Percentiles rank a stretch among this genome's conserved stretches.
phyloP scores from a whole-genome alignment of 768 basidiomycete species.

The Kwoniella pini region DNA sequence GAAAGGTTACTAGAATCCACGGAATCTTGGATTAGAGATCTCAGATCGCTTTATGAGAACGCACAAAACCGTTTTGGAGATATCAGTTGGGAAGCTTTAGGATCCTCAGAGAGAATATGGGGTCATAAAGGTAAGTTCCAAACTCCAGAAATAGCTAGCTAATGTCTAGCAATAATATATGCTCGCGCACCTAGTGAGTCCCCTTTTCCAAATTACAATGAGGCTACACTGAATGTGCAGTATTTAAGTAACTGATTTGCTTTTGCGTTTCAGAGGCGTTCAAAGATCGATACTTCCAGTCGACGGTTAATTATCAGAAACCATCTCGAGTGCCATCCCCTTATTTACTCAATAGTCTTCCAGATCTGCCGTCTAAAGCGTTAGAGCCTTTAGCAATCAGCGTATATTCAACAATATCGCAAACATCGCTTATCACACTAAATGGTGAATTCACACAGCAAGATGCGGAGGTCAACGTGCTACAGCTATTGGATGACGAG shows the following conservation, averaged over 20 bases:
- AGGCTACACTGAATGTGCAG: no score
- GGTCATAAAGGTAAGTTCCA: slow-evolving; percentile 82
- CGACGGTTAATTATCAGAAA: slow-evolving; percentile 59
- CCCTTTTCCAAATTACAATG: neutral
- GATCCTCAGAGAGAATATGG: slow-evolving; percentile 61
- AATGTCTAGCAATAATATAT: slow-evolving; percentile 73
- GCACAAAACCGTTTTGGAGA: slow-evolving; percentile 95
- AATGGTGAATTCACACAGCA: neutral
- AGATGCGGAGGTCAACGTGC: neutral
- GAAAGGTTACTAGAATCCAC: slow-evolving; percentile 60
- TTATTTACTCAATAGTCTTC: neutral
- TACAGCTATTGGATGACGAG: slow-evolving; percentile 37
- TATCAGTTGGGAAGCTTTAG: slow-evolving; percentile 71
- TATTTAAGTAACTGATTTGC: no score
- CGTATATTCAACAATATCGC: neutral
- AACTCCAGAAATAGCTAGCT: neutral
- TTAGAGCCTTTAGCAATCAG: slow-evolving; percentile 16
- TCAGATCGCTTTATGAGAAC: slow-evolving; percentile 71
- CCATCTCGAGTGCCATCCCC: slow-evolving; percentile 54
- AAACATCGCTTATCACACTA: neutral
- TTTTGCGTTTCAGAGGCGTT: slow-evolving; percentile 66
- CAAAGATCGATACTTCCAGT: slow-evolving; percentile 76
- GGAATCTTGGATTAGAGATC: slow-evolving; percentile 74
- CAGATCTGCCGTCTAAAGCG: neutral
- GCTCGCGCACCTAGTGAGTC: slow-evolving; percentile 78